These are phyloP conservation scores for Rhizopus delemar DNA, from an alignment of 371 early-diverging fungal genomes.

Conservation along the genomic window DNA sequence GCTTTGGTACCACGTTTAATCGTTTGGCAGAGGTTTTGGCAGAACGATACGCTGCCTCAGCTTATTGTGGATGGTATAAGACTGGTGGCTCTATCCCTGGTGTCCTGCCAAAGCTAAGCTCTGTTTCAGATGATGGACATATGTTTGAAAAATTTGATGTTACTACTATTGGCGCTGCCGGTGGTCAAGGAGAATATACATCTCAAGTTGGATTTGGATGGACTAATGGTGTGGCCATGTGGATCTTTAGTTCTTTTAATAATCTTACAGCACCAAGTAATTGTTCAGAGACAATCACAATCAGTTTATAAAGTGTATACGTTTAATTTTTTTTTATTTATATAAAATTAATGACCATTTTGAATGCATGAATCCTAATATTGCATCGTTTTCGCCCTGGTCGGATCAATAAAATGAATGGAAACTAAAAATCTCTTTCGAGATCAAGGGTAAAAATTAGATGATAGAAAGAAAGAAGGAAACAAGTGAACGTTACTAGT, in stretches of 20 bases:
- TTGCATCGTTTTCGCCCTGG: too few species aligned
- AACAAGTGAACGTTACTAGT: too few species aligned
- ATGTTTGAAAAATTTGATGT: slow-evolving; percentile 88
- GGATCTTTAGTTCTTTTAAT: slow-evolving; percentile 60
- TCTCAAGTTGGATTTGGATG: slow-evolving; percentile 93
- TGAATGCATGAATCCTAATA: too few species aligned
- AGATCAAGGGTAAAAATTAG: background rate
- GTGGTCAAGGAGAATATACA: slow-evolving; percentile 83
- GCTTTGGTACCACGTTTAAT: slow-evolving; percentile 12
- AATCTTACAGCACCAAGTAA: slow-evolving; percentile 39
- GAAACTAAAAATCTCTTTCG: too few species aligned
- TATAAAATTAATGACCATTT: too few species aligned
- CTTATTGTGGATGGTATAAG: slow-evolving; percentile 71
- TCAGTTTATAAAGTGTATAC: background rate
- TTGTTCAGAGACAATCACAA: slow-evolving; percentile 23
- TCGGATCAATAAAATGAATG: too few species aligned
- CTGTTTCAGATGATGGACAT: slow-evolving; percentile 45
- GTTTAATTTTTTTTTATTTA: background rate
- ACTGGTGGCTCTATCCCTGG: slow-evolving; percentile 66
- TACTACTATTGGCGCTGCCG: slow-evolving; percentile 56
- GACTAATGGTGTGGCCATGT: slow-evolving; percentile 87
- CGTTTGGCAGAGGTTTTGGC: slow-evolving; percentile 55
- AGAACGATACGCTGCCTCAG: slow-evolving; percentile 62
- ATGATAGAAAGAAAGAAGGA: too few species aligned
- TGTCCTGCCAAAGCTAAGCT: slow-evolving; percentile 30